Evolutionary conservation across 1,284 basidiomycete species (phyloP), one percentile per base, ranked within the genome.

Genomic region (Fomitopsis schrenkii): DNA sequence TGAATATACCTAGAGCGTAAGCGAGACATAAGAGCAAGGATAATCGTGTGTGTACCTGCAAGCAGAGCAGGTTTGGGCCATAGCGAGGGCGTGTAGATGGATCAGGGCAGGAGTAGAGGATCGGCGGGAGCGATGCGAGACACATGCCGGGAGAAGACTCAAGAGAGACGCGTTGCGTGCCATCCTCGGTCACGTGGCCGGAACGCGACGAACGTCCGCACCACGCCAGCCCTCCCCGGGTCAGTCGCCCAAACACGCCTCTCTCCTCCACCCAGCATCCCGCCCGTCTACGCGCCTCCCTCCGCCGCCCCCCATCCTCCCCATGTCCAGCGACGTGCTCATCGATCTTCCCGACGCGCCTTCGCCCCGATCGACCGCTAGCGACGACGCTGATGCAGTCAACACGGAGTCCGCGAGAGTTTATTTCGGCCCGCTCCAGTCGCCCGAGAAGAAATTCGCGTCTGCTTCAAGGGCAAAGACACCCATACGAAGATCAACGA

Each of bases 351-450:
- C 62, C 62, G 46, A 57, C 53, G 50, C 45, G 44, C 28, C 41
- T 56, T 66, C 68, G 42, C 63, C 64, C 8, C 64, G 54, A 58
- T 66, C 63, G 8, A 58, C 28, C 40, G 22, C 66, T 42, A 65
- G 62, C 19, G 68, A 67, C 28, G 66, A 70, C 58, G 66, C 55
- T 46, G 71, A 70, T 36, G 64, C 66, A 19, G 67, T 68, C 28
- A 68, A 68, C 55, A 65, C 68, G 10, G 60, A 63, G 33, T 54
- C 66, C 2, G 69, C 71, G 22, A 77, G 77, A 63, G 73, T 83
- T 36, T 80, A 83, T 70, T 83, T 84, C 70, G 84, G 82, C 17
- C 80, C 83, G 45, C 66, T 83, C 26, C 79, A 76, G 63, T 83
- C 86, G 19, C 84, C 84, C 30, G 84, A 86, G 73, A 83, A 80